Percentiles rank a stretch among this genome's conserved stretches.
phyloP scores from a whole-genome alignment of 225 moss, liverwort and hornwort species.

The Pseudisothecium myosuroides region DNA sequence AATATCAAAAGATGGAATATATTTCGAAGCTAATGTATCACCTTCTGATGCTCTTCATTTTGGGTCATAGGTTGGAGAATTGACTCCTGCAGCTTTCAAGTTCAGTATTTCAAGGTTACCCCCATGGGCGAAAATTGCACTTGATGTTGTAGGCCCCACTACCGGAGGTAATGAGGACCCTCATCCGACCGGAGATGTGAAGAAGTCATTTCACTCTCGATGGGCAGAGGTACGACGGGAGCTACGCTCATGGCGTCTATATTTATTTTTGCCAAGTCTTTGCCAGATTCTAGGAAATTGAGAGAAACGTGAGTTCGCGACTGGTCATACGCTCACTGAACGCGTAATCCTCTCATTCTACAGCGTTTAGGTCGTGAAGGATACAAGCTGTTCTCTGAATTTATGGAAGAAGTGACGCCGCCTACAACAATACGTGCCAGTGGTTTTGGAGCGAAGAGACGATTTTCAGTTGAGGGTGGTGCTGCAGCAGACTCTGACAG shows the following conservation, averaged over 20 bases:
- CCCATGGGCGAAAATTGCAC: conserved; percentile 57
- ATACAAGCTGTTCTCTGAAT: conserved; percentile 67
- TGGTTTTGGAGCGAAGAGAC: conserved; percentile 58
- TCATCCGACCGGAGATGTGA: conserved; percentile 2
- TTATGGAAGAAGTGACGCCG: conserved; percentile 63
- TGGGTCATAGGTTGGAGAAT: conserved; percentile 10
- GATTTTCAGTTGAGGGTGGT: conserved; percentile 56
- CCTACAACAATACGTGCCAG: conserved; percentile 62
- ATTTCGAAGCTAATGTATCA: neutral
- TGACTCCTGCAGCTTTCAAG: conserved; percentile 60
- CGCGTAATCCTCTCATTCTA: neutral
- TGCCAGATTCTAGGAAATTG: neutral
- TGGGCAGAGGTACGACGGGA: conserved; percentile 55
- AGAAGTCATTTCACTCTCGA: conserved; percentile 51
- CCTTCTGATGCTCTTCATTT: neutral
- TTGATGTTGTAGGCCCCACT: conserved; percentile 14
- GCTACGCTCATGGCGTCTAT: neutral
- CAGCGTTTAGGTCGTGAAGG: conserved; percentile 64
- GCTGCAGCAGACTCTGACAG: conserved; percentile 13
- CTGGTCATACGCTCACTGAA: neutral
- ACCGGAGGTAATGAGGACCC: conserved; percentile 20
- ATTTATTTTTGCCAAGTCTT: neutral
- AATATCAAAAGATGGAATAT: neutral
- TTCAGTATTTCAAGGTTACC: conserved; percentile 70
- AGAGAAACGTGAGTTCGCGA: neutral